phyloP scores from a whole-genome alignment of 495 filamentous ascomycete genomes.

The Tuber brumale region DNA sequence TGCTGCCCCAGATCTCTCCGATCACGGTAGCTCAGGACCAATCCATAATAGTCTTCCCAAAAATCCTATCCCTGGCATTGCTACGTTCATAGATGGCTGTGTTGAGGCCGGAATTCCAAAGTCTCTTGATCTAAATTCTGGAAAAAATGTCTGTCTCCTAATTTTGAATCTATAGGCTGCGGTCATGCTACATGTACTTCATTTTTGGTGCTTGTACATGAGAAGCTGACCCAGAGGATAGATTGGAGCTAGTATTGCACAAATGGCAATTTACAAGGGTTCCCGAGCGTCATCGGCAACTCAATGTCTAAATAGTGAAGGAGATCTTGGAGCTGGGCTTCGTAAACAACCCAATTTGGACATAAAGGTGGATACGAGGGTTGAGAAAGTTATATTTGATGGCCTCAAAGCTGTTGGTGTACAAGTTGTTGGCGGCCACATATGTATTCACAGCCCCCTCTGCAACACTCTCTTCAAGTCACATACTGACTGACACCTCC shows the following conservation, averaged over 20 bases:
- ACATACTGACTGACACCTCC: neutral
- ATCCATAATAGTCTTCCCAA: conserved; percentile 29
- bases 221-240: neutral
- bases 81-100: conserved; percentile 30
- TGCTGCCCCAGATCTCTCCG: conserved; percentile 13
- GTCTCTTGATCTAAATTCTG: conserved; percentile 24
- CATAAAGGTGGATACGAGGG: conserved; percentile 29
- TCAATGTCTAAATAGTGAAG: conserved; percentile 20
- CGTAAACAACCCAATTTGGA: conserved; percentile 28
- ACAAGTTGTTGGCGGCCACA: conserved; percentile 30
- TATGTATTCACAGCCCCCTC: conserved; percentile 13
- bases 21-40: conserved; percentile 28
- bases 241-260: conserved; percentile 28
- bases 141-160: conserved; percentile 18
- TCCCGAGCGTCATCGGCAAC: conserved; percentile 28
- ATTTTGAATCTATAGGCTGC: neutral
- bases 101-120: conserved; percentile 27
- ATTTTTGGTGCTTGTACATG: neutral
- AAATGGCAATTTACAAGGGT: conserved; percentile 34
- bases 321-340: conserved; percentile 24
- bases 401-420: conserved; percentile 31
- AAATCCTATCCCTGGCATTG: conserved; percentile 20
- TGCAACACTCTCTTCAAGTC: too few species aligned
- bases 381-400: conserved; percentile 34
- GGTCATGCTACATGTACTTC: neutral